These are phyloP conservation scores for Mycogone perniciosa DNA, from an alignment of 2,329 filamentous ascomycete species.

Conservation along the genomic window DNA sequence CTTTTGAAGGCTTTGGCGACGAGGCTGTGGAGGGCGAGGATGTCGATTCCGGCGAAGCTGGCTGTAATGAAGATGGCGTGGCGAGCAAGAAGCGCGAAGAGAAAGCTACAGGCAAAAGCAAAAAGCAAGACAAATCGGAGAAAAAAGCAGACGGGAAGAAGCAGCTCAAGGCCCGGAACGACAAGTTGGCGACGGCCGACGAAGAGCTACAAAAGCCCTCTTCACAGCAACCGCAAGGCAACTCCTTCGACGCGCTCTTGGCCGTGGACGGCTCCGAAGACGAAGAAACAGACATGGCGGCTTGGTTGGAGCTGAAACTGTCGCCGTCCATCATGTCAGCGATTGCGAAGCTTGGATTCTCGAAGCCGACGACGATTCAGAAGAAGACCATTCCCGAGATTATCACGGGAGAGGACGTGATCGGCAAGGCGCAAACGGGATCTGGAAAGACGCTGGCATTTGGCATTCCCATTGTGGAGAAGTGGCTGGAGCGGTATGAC, in stretches of 20 bases:
- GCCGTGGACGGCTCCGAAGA: constrained; percentile 47
- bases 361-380: constrained; percentile 78
- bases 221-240: constrained; percentile 31
- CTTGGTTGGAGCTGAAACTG: constrained; percentile 70
- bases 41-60: constrained; percentile 28
- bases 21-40: constrained; percentile 26
- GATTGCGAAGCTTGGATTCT: constrained; percentile 73
- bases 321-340: constrained; percentile 66
- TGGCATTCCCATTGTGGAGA: constrained; percentile 85
- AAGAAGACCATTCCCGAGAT: constrained; percentile 73
- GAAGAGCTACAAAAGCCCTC: constrained; percentile 32
- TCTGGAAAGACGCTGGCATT: constrained; percentile 97
- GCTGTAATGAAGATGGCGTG: constrained; percentile 25
- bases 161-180: constrained; percentile 16
- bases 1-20: constrained; percentile 62
- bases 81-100: constrained; percentile 23
- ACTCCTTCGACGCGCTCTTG: constrained; percentile 49
- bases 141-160: constrained; percentile 27
- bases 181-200: constrained; percentile 29
- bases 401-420: constrained; percentile 76
- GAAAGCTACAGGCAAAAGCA: constrained; percentile 27
- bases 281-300: constrained; percentile 61
- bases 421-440: constrained; percentile 93
- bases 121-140: constrained; percentile 21
- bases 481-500: constrained; percentile 55